These are phyloP conservation scores for Protostelium mycophagum DNA, from an alignment of 78 protist genomes.

Conservation along the genomic window DNA sequence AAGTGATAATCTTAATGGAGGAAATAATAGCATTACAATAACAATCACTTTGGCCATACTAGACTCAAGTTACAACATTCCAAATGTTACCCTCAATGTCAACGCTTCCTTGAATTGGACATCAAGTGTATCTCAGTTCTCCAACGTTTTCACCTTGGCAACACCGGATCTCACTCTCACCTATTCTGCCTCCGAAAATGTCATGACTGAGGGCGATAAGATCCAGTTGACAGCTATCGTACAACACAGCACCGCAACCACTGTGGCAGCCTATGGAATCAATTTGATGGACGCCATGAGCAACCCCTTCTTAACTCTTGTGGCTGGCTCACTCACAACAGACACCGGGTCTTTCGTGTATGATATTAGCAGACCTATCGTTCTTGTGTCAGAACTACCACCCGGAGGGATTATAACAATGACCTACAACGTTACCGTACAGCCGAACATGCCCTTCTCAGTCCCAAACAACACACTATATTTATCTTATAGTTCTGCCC, in stretches of 20 bases:
- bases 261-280: neutral
- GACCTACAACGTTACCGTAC: neutral
- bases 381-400: neutral
- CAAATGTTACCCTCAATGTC: neutral
- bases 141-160: neutral
- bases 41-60: neutral
- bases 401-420: neutral
- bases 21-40: no score
- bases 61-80: neutral
- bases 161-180: neutral
- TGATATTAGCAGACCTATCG: neutral
- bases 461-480: neutral
- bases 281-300: neutral
- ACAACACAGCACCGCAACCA: neutral
- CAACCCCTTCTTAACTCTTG: neutral
- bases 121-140: neutral
- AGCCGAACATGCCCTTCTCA: neutral
- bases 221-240: neutral
- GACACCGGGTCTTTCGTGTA: neutral
- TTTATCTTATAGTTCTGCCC: neutral
- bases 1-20: neutral
- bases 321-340: neutral
- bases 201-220: neutral
- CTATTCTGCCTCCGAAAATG: neutral
- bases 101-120: neutral